phyloP scores from a whole-genome alignment of 352 stramenopile genomes.

The Phytopythium delawarense region DNA sequence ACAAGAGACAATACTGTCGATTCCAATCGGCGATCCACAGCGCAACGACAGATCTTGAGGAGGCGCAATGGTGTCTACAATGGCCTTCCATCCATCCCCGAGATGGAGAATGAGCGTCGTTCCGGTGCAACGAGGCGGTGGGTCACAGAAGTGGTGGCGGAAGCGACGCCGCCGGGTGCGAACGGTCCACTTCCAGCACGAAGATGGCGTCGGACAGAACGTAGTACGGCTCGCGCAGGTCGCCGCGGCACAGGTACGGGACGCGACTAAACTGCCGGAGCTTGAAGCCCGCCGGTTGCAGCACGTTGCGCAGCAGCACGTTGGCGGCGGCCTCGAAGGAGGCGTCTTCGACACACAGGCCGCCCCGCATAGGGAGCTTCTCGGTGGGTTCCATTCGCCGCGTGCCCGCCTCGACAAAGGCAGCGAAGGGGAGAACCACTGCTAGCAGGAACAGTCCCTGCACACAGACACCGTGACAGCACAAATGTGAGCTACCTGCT shows the following conservation, averaged over 20 bases:
- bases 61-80: too few relatives aligned
- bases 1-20: too few relatives aligned
- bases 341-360: conserved; percentile 48
- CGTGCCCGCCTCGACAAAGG: conserved; percentile 80
- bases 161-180: background rate
- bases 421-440: conserved; percentile 76
- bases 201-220: conserved; percentile 85
- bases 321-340: conserved; percentile 66
- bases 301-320: conserved; percentile 61
- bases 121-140: too few relatives aligned
- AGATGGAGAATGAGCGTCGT: background rate
- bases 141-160: background rate
- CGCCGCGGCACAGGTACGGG: conserved; percentile 77
- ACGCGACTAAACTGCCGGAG: conserved; percentile 77
- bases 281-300: conserved; percentile 68
- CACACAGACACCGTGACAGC: background rate
- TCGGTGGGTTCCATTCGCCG: conserved; percentile 54
- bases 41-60: too few relatives aligned
- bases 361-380: conserved; percentile 62
- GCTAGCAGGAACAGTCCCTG: conserved; percentile 72
- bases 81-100: too few relatives aligned
- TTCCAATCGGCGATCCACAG: too few relatives aligned
- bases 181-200: conserved; percentile 55
- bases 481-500: background rate
- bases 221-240: conserved; percentile 79